These are phyloP conservation scores for Porogramme epimiltina DNA, from an alignment of 1,284 basidiomycete genomes.

Conservation along the genomic window DNA sequence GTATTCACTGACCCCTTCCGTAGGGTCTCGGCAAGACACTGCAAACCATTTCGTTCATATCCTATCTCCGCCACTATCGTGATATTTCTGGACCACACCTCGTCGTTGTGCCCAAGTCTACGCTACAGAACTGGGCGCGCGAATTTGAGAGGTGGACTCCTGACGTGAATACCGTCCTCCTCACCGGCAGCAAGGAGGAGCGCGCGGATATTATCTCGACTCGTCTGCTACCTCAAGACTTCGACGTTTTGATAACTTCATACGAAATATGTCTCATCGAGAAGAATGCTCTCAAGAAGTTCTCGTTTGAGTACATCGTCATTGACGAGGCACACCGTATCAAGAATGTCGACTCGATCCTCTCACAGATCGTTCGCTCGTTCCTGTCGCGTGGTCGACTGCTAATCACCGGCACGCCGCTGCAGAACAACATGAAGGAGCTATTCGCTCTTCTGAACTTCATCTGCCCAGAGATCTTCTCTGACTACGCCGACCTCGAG, in stretches of 20 bases:
- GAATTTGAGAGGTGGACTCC: slow-evolving; percentile 95
- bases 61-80: slow-evolving; percentile 89
- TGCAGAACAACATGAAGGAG: slow-evolving; percentile 98
- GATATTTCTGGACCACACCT: slow-evolving; percentile 85
- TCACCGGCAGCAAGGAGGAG: slow-evolving; percentile 92
- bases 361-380: slow-evolving; percentile 92
- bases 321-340: slow-evolving; percentile 99
- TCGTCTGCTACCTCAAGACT: slow-evolving; percentile 84
- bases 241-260: slow-evolving; percentile 94
- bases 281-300: slow-evolving; percentile 89
- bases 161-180: slow-evolving; percentile 80
- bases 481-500: slow-evolving; percentile 75
- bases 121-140: slow-evolving; percentile 95
- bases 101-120: slow-evolving; percentile 97
- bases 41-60: slow-evolving; percentile 97
- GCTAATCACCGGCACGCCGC: slow-evolving; percentile 95
- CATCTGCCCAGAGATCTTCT: slow-evolving; percentile 85
- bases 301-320: slow-evolving; percentile 97
- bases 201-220: slow-evolving; percentile 80
- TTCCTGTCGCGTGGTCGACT: slow-evolving; percentile 90
- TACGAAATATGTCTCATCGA: slow-evolving; percentile 99
- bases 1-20: slow-evolving; percentile 2
- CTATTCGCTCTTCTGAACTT: slow-evolving; percentile 96
- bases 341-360: slow-evolving; percentile 98
- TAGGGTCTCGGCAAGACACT: slow-evolving; percentile 98